Conservation (phyloP, 2,329 filamentous ascomycete species). For the Hymenoscyphus albidus region DNA sequence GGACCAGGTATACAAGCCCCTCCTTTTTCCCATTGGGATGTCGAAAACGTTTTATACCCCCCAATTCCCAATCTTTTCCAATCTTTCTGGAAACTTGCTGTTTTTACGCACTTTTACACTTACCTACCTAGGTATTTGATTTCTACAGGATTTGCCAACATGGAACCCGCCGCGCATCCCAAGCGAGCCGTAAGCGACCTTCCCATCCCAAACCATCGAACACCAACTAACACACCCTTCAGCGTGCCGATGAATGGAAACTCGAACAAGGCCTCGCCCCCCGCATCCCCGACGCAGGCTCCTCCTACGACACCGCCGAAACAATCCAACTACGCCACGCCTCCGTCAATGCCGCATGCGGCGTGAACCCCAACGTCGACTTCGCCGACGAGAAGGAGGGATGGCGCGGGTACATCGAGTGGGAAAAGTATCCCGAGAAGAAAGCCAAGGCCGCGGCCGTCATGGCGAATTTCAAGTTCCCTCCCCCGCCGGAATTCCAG, state of each 20-base stretch:
- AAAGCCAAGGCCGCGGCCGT: constrained; percentile 8
- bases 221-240: neutral
- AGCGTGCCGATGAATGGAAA: constrained; percentile 12
- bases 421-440: constrained; percentile 12
- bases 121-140: neutral
- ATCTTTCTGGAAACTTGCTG: neutral
- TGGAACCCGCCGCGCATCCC: neutral
- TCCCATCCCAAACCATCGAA: neutral
- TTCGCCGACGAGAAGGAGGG: constrained; percentile 8
- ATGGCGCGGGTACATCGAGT: constrained; percentile 11
- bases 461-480: constrained; percentile 10
- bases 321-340: neutral
- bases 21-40: neutral
- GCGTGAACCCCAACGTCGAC: neutral
- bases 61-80: neutral
- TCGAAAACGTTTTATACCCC: neutral
- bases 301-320: neutral
- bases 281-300: neutral
- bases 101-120: neutral
- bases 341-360: neutral
- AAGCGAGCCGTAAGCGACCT: neutral
- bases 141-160: neutral
- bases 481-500: constrained; percentile 51
- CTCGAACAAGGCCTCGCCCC: constrained; percentile 10
- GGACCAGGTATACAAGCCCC: neutral